Conservation (phyloP, 805 yeast species). For the Yamadazyma ubonensis region DNA sequence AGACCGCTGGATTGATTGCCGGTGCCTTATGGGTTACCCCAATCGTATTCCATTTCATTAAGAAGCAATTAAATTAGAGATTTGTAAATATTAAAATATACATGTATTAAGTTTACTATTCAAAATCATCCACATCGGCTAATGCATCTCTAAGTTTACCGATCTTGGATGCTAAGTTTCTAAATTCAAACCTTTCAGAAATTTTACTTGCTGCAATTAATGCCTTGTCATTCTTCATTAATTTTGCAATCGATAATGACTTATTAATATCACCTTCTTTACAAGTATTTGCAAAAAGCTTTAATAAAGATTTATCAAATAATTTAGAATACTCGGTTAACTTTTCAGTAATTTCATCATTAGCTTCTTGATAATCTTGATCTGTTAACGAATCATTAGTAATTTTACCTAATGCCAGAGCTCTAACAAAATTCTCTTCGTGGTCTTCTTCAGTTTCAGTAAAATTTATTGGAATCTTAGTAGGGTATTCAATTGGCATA, state of each 20-base stretch:
- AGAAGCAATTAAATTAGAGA: conserved; percentile 41
- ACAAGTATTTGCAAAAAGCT: conserved; percentile 74
- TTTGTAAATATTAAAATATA: conserved; percentile 1
- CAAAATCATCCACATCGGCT: conserved; percentile 19
- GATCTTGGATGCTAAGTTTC: conserved; percentile 36
- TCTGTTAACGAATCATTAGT: conserved; percentile 52
- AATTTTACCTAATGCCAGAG: conserved; percentile 59
- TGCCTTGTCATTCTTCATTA: conserved; percentile 75
- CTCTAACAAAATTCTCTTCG: conserved; percentile 65
- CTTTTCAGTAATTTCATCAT: conserved; percentile 47
- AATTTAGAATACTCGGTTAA: conserved; percentile 51
- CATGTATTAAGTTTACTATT: neutral
- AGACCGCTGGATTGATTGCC: conserved; percentile 60
- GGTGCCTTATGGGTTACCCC: conserved; percentile 63
- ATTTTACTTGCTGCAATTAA: conserved; percentile 80
- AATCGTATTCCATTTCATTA: conserved; percentile 52
- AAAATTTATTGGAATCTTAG: conserved; percentile 59
- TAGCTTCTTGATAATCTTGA: conserved; percentile 27
- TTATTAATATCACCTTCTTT: conserved; percentile 59
- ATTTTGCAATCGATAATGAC: conserved; percentile 67
- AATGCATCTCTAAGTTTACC: conserved; percentile 38
- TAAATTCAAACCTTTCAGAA: conserved; percentile 59
- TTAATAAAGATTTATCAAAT: conserved; percentile 75
- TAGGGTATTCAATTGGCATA: conserved; percentile 73
- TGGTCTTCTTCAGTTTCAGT: conserved; percentile 36